These are phyloP conservation scores for Phytophthora rubi DNA, from an alignment of 352 stramenopile genomes.

Conservation along the genomic window DNA sequence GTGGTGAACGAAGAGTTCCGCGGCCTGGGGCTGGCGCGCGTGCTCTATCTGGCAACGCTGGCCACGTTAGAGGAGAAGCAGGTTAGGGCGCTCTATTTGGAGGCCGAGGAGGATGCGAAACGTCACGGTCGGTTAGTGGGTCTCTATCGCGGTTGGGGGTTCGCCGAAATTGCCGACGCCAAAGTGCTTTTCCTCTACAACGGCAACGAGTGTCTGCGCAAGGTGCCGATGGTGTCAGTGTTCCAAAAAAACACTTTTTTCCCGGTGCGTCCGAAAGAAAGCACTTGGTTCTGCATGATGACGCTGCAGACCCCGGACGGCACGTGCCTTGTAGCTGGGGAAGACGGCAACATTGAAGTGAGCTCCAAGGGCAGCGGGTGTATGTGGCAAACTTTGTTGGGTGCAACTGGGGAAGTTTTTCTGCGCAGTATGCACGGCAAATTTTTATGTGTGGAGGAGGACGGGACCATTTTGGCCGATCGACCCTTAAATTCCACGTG, in stretches of 20 bases:
- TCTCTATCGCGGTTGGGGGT: slow-evolving; percentile 79
- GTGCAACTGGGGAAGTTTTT: slow-evolving; percentile 62
- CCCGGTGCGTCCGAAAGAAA: slow-evolving; percentile 49
- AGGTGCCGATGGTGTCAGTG: slow-evolving; percentile 77
- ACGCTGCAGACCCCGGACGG: slow-evolving; percentile 68
- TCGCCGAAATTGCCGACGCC: slow-evolving; percentile 53
- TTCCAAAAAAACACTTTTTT: slow-evolving; percentile 55
- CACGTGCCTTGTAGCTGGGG: slow-evolving; percentile 68
- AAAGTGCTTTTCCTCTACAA: slow-evolving; percentile 88
- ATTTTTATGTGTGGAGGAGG: slow-evolving; percentile 84
- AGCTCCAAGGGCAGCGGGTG: slow-evolving; percentile 40
- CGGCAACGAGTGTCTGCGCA: slow-evolving; percentile 83
- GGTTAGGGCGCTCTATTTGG: slow-evolving; percentile 58
- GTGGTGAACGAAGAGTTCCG: slow-evolving; percentile 73
- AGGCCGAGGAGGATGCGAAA: slow-evolving; percentile 73
- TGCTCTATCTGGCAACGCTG: slow-evolving; percentile 80
- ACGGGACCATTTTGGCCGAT: slow-evolving; percentile 74
- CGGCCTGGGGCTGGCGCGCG: slow-evolving; percentile 69
- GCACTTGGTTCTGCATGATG: slow-evolving; percentile 84
- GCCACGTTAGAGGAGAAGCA: slow-evolving; percentile 66
- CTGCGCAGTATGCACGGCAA: slow-evolving; percentile 82
- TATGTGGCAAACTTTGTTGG: slow-evolving; percentile 81
- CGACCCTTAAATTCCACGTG: slow-evolving; percentile 81
- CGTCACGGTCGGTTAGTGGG: slow-evolving; percentile 68
- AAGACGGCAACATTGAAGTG: slow-evolving; percentile 69